Evolutionary conservation across 495 filamentous ascomycete species (phyloP).

Genomic region (Hypomontagnella submonticulosa): DNA sequence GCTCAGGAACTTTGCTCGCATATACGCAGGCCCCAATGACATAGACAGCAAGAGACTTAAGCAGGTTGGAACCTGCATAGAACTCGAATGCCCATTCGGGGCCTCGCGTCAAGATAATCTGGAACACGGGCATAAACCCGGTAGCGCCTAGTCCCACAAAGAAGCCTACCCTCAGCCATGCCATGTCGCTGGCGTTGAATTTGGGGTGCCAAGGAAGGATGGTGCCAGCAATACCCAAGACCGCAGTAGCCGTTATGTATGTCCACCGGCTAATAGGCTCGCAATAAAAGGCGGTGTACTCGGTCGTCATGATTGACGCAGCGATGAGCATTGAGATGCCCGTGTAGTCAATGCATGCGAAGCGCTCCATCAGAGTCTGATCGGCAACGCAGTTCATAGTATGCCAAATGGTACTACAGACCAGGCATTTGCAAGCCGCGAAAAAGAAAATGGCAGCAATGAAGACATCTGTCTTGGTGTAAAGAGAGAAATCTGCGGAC

Average conservation of each 20-base stretch:
- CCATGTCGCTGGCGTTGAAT: conserved; percentile 93
- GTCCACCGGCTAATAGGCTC: conserved; percentile 87
- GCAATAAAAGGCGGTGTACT: conserved; percentile 99
- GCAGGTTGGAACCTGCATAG: conserved; percentile 79
- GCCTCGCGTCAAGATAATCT: conserved; percentile 83
- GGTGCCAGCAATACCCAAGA: conserved; percentile 85
- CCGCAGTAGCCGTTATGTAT: conserved; percentile 84
- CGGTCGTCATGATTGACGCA: conserved; percentile 96
- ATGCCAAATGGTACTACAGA: conserved; percentile 97
- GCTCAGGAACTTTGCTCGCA: conserved; percentile 92
- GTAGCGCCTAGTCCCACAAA: conserved; percentile 90
- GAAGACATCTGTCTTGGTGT: conserved; percentile 85
- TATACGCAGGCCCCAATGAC: conserved; percentile 86
- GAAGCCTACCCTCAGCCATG: conserved; percentile 91
- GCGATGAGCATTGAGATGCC: conserved; percentile 97
- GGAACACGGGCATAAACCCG: conserved; percentile 87
- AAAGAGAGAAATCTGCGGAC: conserved; percentile 83
- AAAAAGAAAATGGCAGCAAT: conserved; percentile 97
- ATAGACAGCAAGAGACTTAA: conserved; percentile 88
- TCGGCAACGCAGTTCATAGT: conserved; percentile 96
- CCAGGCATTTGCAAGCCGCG: conserved; percentile 93
- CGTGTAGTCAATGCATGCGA: conserved; percentile 98
- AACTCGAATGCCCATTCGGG: conserved; percentile 79
- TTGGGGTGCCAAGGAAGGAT: conserved; percentile 96
- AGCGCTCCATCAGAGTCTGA: conserved; percentile 88